Percentiles rank a stretch among this genome's conserved stretches.
phyloP scores from a whole-genome alignment of 2,329 filamentous ascomycete species.

The Dactylella cylindrospora region DNA sequence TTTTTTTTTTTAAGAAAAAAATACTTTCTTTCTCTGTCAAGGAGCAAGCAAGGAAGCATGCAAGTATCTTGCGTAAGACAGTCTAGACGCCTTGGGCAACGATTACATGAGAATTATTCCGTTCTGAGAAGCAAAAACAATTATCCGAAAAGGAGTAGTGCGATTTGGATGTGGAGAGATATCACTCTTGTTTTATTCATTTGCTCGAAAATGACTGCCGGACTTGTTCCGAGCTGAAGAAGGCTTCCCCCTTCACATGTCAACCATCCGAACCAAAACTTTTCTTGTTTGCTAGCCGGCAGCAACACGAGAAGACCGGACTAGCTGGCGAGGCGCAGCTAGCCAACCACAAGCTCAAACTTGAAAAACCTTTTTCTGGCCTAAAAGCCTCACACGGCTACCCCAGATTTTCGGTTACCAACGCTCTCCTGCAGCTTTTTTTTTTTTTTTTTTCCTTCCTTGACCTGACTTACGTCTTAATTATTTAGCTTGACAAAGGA shows the following conservation, averaged over 20 bases:
- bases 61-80: slow-evolving; percentile 30
- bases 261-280: slow-evolving; percentile 20
- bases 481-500: slow-evolving; percentile 17
- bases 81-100: slow-evolving; percentile 2
- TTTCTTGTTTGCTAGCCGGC: slow-evolving; percentile 35
- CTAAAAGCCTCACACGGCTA: slow-evolving; percentile 43
- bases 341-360: slow-evolving; percentile 31
- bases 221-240: slow-evolving; percentile 40
- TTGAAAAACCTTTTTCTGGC: slow-evolving; percentile 14
- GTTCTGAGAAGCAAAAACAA: slow-evolving; percentile 41
- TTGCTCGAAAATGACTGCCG: slow-evolving; percentile 10
- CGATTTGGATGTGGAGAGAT: too few species aligned
- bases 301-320: slow-evolving; percentile 22
- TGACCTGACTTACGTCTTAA: too few species aligned
- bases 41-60: too few species aligned
- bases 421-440: slow-evolving; percentile 34
- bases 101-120: slow-evolving; percentile 40
- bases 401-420: slow-evolving; percentile 44
- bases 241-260: slow-evolving; percentile 40
- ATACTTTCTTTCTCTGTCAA: too few species aligned
- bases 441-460: too few species aligned
- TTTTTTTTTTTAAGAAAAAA: too few species aligned
- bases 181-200: too few species aligned
- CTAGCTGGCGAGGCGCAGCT: background rate
- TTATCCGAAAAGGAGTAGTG: slow-evolving; percentile 44